These are phyloP conservation scores for Monosporascus sp. DNA, from an alignment of 2,329 filamentous ascomycete genomes.

Conservation along the genomic window DNA sequence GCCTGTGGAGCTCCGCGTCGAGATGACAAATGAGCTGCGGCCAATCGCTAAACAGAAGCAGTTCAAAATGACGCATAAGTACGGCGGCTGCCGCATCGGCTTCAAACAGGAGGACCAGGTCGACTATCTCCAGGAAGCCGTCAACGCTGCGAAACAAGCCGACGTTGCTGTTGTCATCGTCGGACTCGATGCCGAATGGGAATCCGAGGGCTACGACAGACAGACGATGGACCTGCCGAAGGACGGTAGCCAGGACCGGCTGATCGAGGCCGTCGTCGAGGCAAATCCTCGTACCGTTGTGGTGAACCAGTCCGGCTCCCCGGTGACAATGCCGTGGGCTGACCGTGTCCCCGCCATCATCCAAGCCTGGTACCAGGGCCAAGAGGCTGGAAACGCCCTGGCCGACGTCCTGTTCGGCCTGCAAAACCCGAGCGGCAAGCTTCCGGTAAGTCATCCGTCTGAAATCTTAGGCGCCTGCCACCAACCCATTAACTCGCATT, in stretches of 20 bases:
- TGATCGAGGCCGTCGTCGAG: slow-evolving; percentile 56
- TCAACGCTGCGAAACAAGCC: slow-evolving; percentile 53
- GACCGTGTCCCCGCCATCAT: slow-evolving; percentile 60
- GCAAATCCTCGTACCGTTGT: slow-evolving; percentile 64
- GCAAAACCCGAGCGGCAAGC: slow-evolving; percentile 61
- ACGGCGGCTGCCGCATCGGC: slow-evolving; percentile 66
- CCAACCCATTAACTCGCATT: slow-evolving; percentile 1
- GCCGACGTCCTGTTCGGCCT: slow-evolving; percentile 62
- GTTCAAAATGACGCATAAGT: slow-evolving; percentile 56
- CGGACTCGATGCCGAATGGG: slow-evolving; percentile 69
- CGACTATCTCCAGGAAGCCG: slow-evolving; percentile 60
- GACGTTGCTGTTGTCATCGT: slow-evolving; percentile 66
- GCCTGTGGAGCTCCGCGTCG: slow-evolving; percentile 55
- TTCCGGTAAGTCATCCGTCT: slow-evolving; percentile 43
- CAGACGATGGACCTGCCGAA: slow-evolving; percentile 54
- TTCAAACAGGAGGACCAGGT: slow-evolving; percentile 62
- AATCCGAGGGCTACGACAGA: slow-evolving; percentile 68
- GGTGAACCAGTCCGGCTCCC: slow-evolving; percentile 64
- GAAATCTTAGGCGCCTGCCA: not conserved
- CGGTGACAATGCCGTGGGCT: slow-evolving; percentile 66
- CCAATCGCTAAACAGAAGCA: slow-evolving; percentile 54
- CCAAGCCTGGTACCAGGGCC: slow-evolving; percentile 67
- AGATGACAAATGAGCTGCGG: slow-evolving; percentile 63
- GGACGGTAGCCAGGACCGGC: slow-evolving; percentile 53
- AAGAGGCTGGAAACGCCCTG: slow-evolving; percentile 64